Evolutionary conservation across 1,139 yeast genomes (phyloP), one percentile per base, ranked within the genome.

Genomic region (Blastobotrys proliferans): DNA sequence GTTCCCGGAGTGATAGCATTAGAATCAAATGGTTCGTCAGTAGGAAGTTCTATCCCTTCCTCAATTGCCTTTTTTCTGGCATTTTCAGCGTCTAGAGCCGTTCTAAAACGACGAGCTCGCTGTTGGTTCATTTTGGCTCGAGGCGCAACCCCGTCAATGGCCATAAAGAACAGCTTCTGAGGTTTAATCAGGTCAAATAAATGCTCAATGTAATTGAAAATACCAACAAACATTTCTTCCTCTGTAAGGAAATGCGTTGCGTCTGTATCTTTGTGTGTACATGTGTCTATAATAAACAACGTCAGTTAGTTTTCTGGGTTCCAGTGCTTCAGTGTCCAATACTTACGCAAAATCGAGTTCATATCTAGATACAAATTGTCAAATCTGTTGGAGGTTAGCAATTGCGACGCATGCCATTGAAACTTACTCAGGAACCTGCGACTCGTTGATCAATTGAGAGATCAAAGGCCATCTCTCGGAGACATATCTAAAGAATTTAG

Each of bases 71-170:
- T 64, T 38, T 68, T 65, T 38, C 63, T 57, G 24, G 59, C 64
- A 10, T 54, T 59, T 22, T 87, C 94, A 1, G 97, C 97, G 58
- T 94, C 98, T 57, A 82, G 78, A 0, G 98, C 98, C 11, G 97
- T 80, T 64, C 98, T 74, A 63, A 94, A 94, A 65, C 99, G 79
- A 70, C 99, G 80, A 2, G 98, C 84, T 65, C 99, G 80, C 66
- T 94, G 99, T 66, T 94, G 99, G 62, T 94, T 94, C 97, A 94
- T 94, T 62, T 94, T 94, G 21, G 99, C 99, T 59, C 99, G 75
- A 40, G 99, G 99, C 0, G 98, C 98, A 40, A 94, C 99, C 49
- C 98, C 99, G 69, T 94, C 99, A 41, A 94, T 94, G 1, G 98
- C 97, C 95, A 94, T 90, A 64, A 84, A 90, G 56, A 94, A 86